phyloP scores from a whole-genome alignment of 2,329 filamentous ascomycete genomes.

The Pestalotiopsis sp. region DNA sequence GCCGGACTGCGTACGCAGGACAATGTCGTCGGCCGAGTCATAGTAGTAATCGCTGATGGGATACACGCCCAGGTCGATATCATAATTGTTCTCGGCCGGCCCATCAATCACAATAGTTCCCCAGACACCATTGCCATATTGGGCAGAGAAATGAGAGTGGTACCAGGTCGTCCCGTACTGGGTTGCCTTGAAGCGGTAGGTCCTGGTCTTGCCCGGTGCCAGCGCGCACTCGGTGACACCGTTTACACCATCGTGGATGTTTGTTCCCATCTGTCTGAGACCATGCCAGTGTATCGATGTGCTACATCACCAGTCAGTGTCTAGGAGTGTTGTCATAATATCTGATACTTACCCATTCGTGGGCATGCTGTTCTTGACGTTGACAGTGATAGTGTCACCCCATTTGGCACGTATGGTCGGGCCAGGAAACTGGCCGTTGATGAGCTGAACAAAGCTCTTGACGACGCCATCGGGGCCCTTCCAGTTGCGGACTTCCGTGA shows the following conservation, averaged over 20 bases:
- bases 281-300: conserved; percentile 11
- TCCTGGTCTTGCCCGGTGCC: conserved; percentile 21
- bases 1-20: conserved; percentile 18
- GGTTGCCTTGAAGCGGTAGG: conserved; percentile 24
- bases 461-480: conserved; percentile 25
- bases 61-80: conserved; percentile 54
- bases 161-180: conserved; percentile 35
- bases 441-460: conserved; percentile 51
- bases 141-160: conserved; percentile 47
- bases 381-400: conserved; percentile 66
- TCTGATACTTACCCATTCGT: conserved; percentile 40
- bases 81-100: conserved; percentile 42
- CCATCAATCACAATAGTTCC: conserved; percentile 51
- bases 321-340: conserved; percentile 31
- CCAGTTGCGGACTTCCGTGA: conserved; percentile 26
- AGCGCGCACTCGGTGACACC: conserved; percentile 39
- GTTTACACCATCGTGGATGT: conserved; percentile 37
- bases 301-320: neutral
- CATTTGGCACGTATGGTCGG: conserved; percentile 67
- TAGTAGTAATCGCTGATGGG: conserved; percentile 56
- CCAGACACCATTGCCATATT: conserved; percentile 48
- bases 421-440: conserved; percentile 69
- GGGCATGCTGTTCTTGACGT: conserved; percentile 70
- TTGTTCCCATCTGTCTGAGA: neutral
- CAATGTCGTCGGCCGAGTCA: conserved; percentile 29